Base-by-base conservation (phyloP, 2,329 filamentous ascomycete species). In the Aspergillus ochraceus region DNA sequence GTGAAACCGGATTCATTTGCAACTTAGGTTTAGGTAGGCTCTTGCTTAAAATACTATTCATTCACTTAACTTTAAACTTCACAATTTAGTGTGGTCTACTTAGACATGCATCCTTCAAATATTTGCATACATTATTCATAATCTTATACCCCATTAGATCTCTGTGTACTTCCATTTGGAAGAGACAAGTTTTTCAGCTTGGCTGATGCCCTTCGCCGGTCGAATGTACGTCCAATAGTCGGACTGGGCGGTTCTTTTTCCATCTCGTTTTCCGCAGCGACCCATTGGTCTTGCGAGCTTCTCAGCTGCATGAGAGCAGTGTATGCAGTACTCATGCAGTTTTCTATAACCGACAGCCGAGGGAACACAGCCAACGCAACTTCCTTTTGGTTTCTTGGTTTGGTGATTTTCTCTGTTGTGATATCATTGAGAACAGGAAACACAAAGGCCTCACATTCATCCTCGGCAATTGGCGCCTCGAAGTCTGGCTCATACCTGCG, bases 401-500 rank as follows among this genome's bases (percentile, higher is more conserved):
- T 51, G 36, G 47, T 29, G 36, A 14, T 39, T 19, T 9, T 42
- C 49, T 52, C 55, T 22, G 54, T 24, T 26, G 46, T 36, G 26
- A 14, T 14, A 17, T 57, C 50, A 10, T 52, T 47, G 19, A 32
- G 52, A 42, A 30, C 46, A 32, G 55, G 49, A 51, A 51, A 60
- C 52, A 55, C 39, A 50, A 65, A 65, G 20, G 47, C 36, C 29
- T 50, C 46, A 61, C 55, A 59, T 54, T 62, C 57, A 50, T 55
- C 54, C 29, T 65, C 55, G 49, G 50, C 54, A 49, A 59, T 42
- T 49, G 55, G 45, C 22, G 49, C 30, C 45, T 61, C 61, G 22
- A 65, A 65, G 12, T 61, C 57, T 32, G 47, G 60, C 57, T 54
- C 57, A 17, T 61, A 67, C 30, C 58, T 62, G 46, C 55, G 14